Percentiles rank a stretch among this genome's conserved stretches.
phyloP scores from a whole-genome alignment of 2,329 filamentous ascomycete genomes.

The Xylaria sp. region DNA sequence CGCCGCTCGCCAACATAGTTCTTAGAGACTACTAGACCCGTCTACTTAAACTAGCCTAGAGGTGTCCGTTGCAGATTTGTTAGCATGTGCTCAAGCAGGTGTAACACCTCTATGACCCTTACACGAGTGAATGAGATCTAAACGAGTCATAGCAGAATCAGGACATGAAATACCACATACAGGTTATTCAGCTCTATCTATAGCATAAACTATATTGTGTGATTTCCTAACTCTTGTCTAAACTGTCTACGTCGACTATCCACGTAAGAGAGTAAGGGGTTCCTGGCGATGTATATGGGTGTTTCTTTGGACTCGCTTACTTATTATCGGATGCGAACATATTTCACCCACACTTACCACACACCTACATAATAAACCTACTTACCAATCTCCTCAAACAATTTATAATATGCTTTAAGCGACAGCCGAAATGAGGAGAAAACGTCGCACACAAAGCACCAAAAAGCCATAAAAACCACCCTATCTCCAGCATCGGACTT shows the following conservation, averaged over 20 bases:
- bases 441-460: neutral
- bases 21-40: neutral
- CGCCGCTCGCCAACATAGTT: neutral
- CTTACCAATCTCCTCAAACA: neutral
- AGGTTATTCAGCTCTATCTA: neutral
- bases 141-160: neutral
- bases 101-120: neutral
- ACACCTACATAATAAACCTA: neutral
- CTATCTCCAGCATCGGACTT: neutral
- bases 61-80: neutral
- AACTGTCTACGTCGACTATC: too few relatives aligned
- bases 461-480: neutral
- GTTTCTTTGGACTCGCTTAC: neutral
- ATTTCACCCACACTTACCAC: neutral
- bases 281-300: neutral
- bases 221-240: too few relatives aligned
- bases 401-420: neutral
- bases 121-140: neutral
- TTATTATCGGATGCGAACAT: neutral
- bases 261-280: neutral
- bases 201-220: neutral
- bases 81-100: neutral
- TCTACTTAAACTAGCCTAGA: neutral
- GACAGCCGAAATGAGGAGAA: conserved; percentile 2
- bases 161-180: neutral